Base-by-base conservation (phyloP, 2,329 filamentous ascomycete species). In the Apiospora hydei region DNA sequence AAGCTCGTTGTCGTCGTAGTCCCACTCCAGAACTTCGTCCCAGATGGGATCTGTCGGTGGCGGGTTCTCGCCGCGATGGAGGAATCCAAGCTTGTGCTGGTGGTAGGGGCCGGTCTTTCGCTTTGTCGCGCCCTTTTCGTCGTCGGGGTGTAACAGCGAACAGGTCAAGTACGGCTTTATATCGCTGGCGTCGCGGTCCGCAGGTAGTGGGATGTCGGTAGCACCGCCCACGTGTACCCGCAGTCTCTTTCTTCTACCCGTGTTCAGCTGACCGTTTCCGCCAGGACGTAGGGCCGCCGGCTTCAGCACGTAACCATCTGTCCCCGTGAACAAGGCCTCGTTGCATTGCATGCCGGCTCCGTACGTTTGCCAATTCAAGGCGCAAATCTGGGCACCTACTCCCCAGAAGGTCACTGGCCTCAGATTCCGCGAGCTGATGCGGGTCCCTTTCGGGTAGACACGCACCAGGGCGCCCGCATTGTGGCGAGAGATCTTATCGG, bases 291-390 rank as follows among this genome's bases (percentile, higher is more conserved):
- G 83, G 1, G 87, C 84, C 0, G 86, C 85, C 0, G 91, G 91
- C 78, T 93, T 93, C 30, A 93, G 83, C 0, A 93, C 87, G 76
- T 89, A 93, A 10, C 91, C 91, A 41, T 89, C 88, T 0, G 90
- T 89, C 16, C 90, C 90, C 67, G 84, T 86, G 79, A 93, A 93
- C 0, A 93, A 83, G 0, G 91, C 91, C 76, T 92, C 90, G 77
- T 93, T 93, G 75, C 93, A 83, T 79, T 93, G 91, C 83, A 91
- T 90, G 77, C 86, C 86, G 8, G 87, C 87, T 46, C 89, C 90
- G 74, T 92, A 93, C 0, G 87, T 91, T 77, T 93, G 91, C 88
- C 90, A 91, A 81, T 93, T 93, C 70, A 93, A 84, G 3, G 91
- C 91, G 77, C 90, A 92, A 67, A 93, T 90, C 76, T 93, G 91